Percentiles rank a stretch among this genome's conserved stretches.
Evolutionary conservation across 2,329 filamentous ascomycete species (phyloP).

Genomic region (Colletotrichum tropicale): DNA sequence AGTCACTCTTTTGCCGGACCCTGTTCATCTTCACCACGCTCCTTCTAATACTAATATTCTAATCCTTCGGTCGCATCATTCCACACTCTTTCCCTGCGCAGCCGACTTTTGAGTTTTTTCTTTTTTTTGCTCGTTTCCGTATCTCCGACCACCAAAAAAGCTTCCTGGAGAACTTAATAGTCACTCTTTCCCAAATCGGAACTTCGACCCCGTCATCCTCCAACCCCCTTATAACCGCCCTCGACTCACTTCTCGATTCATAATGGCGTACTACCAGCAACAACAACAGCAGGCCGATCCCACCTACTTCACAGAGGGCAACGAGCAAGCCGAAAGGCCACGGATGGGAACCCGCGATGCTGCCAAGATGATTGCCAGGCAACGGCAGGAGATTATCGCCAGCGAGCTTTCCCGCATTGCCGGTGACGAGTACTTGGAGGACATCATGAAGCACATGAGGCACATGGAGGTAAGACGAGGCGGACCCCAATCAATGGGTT

Average conservation of each 20-base stretch:
- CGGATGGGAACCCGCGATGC: constrained; percentile 76
- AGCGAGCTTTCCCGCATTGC: constrained; percentile 87
- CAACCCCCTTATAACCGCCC: constrained; percentile 29
- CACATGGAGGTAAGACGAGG: constrained; percentile 77
- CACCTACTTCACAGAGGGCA: constrained; percentile 60
- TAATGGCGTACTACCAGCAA: constrained; percentile 50
- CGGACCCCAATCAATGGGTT: not conserved
- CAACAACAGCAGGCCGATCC: constrained; percentile 39
- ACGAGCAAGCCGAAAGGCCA: constrained; percentile 52
- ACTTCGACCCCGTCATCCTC: constrained; percentile 25
- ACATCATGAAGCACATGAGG: constrained; percentile 92
- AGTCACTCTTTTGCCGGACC: constrained; percentile 59
- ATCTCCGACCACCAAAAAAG: constrained; percentile 19
- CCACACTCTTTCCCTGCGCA: constrained; percentile 16
- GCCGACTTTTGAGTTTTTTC: constrained; percentile 1
- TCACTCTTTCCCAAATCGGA: constrained; percentile 49
- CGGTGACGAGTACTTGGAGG: constrained; percentile 90
- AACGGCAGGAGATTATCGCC: constrained; percentile 86
- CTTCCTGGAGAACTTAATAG: constrained; percentile 29
- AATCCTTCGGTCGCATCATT: constrained; percentile 22
- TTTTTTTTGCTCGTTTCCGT: not conserved
- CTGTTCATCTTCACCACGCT: constrained; percentile 23
- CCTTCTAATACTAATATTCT: constrained; percentile 27
- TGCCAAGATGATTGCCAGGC: constrained; percentile 77
- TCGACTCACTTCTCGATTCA: constrained; percentile 35